A percentile compares a stretch with the other conserved stretches of the same genome.
Conservation (phyloP, 2,329 filamentous ascomycete species). For the Colletotrichum sp. region DNA sequence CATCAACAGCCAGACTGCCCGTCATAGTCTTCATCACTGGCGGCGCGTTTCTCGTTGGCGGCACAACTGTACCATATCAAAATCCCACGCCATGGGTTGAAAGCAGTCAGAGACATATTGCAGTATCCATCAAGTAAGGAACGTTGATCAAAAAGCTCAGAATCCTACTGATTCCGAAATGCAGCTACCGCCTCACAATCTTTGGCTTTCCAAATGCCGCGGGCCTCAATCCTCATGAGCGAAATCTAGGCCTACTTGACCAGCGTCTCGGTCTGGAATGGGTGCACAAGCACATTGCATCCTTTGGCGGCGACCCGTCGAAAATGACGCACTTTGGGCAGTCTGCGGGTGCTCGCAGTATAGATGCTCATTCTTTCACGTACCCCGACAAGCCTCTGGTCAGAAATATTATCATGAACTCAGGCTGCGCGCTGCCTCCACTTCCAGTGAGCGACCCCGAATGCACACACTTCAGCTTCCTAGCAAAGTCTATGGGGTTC, state of each 20-base stretch:
- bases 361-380: neutral
- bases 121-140: slow-evolving; percentile 24
- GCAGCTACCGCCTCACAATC: slow-evolving; percentile 29
- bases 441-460: neutral
- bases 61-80: slow-evolving; percentile 27
- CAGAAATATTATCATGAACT: neutral
- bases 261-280: neutral
- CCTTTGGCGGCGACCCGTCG: neutral
- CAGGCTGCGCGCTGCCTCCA: neutral
- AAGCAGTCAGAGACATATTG: slow-evolving; percentile 27
- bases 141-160: fast-evolving
- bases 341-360: neutral
- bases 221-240: slow-evolving; percentile 16
- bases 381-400: neutral
- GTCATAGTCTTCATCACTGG: slow-evolving; percentile 16
- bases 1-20: neutral
- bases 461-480: neutral
- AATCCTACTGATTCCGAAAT: neutral
- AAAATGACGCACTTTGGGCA: neutral
- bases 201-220: slow-evolving; percentile 32
- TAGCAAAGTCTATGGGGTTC: neutral
- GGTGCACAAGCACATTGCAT: neutral
- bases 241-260: neutral
- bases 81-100: slow-evolving; percentile 28
- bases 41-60: slow-evolving; percentile 27